Conservation (phyloP, 257 asterid genomes). For the Thymus quinquecostatus region DNA sequence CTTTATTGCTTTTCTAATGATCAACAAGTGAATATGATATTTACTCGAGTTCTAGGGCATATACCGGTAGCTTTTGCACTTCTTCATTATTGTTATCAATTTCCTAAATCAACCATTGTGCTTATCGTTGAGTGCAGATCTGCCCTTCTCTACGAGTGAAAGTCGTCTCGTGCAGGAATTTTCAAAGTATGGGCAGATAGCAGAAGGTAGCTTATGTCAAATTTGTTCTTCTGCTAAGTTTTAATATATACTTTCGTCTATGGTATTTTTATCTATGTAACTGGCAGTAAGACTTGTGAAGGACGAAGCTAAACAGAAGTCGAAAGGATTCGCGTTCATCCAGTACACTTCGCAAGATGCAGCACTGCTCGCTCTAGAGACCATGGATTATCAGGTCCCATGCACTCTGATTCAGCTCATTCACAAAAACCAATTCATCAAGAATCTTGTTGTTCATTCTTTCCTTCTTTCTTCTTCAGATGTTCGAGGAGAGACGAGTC, state of each 20-base stretch:
- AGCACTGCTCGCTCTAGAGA: constrained; percentile 62
- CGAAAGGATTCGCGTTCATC: constrained; percentile 66
- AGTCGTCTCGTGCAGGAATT: constrained; percentile 50
- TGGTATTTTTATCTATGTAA: background rate
- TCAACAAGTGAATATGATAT: background rate
- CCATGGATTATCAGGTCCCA: constrained; percentile 66
- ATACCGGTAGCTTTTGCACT: background rate
- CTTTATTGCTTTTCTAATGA: too few species aligned
- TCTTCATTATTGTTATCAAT: background rate
- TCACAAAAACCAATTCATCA: background rate
- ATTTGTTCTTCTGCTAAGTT: background rate
- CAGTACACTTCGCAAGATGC: constrained; percentile 65
- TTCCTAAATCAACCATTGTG: background rate
- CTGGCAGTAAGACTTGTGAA: constrained; percentile 50
- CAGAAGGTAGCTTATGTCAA: constrained; percentile 50
- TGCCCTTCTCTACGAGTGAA: constrained; percentile 53
- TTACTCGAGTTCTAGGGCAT: background rate
- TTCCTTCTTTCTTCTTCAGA: constrained; percentile 27
- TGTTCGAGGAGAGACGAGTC: constrained; percentile 51
- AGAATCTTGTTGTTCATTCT: background rate
- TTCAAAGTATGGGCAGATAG: constrained; percentile 63
- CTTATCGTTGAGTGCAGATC: constrained; percentile 44
- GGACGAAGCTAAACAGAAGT: constrained; percentile 50
- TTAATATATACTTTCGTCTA: too few species aligned
- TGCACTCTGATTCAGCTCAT: background rate